These are phyloP conservation scores for Eimeria falciformis DNA, from an alignment of 169 alveolate genomes.

Conservation along the genomic window DNA sequence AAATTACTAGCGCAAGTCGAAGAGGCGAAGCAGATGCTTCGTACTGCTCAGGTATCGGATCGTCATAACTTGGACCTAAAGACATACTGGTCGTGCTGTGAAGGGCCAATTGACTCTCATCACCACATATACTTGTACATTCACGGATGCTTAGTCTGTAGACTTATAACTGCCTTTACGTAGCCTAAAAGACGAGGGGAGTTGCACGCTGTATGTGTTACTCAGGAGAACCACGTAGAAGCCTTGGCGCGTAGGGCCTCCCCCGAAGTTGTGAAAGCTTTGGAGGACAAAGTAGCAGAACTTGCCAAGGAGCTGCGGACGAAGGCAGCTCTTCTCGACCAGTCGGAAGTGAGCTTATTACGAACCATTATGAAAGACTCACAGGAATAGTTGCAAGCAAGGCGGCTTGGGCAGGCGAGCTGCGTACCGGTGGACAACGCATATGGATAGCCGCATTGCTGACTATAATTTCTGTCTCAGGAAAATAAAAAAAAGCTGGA, in stretches of 20 bases:
- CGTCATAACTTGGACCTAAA: too few relatives aligned
- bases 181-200: too few relatives aligned
- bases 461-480: constrained; percentile 3
- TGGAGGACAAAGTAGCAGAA: constrained; percentile 37
- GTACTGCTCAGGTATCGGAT: constrained; percentile 47
- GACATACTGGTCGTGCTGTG: not conserved
- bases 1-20: not conserved
- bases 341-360: constrained; percentile 4
- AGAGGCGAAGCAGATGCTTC: constrained; percentile 39
- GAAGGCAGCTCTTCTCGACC: constrained; percentile 18
- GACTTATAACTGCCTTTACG: too few relatives aligned
- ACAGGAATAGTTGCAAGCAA: not conserved
- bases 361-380: not conserved
- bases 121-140: not conserved
- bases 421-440: not conserved
- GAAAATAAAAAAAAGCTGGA: not conserved
- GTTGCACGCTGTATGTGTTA: not conserved
- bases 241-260: constrained; percentile 45
- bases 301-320: constrained; percentile 12
- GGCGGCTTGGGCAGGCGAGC: not conserved
- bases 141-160: not conserved
- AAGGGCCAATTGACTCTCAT: not conserved
- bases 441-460: not conserved
- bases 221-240: constrained; percentile 36
- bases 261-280: constrained; percentile 29